Percentiles rank a stretch among this genome's conserved stretches.
These are phyloP conservation scores for Paecilomyces sp. DNA, from an alignment of 2,329 filamentous ascomycete species.

Conservation along the genomic window DNA sequence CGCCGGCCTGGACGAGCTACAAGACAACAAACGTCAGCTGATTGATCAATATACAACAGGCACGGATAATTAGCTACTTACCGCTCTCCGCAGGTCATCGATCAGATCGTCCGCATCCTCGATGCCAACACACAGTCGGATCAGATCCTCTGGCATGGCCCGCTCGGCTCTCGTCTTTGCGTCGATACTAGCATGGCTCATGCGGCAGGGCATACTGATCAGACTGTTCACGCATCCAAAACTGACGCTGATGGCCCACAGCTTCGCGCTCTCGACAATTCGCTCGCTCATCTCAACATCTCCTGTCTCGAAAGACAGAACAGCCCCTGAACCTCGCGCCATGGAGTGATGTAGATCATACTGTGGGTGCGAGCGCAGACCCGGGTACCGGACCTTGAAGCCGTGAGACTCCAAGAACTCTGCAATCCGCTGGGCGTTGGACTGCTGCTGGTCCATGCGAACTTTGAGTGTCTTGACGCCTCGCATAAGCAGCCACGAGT, in stretches of 20 bases:
- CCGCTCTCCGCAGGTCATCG: slow-evolving; percentile 83
- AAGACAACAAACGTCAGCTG: slow-evolving; percentile 11
- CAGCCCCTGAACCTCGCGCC: slow-evolving; percentile 87
- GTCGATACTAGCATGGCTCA: slow-evolving; percentile 98
- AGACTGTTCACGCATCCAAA: slow-evolving; percentile 98
- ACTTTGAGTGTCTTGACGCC: slow-evolving; percentile 95
- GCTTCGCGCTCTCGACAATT: slow-evolving; percentile 84
- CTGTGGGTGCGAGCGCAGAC: slow-evolving; percentile 88
- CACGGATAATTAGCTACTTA: slow-evolving; percentile 46
- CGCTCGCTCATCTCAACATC: slow-evolving; percentile 75
- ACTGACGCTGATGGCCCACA: slow-evolving; percentile 94
- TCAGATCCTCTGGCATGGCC: slow-evolving; percentile 94
- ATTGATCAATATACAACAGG: neutral
- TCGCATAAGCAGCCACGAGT: slow-evolving; percentile 90
- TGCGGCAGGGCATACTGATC: slow-evolving; percentile 98
- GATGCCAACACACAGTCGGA: slow-evolving; percentile 90
- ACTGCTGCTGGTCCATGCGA: slow-evolving; percentile 97
- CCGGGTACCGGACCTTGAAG: slow-evolving; percentile 92
- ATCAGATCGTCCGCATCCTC: slow-evolving; percentile 88
- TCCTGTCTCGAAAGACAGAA: slow-evolving; percentile 93
- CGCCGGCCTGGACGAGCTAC: slow-evolving; percentile 86
- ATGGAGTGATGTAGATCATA: slow-evolving; percentile 95
- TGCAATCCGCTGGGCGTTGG: slow-evolving; percentile 83
- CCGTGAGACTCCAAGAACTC: slow-evolving; percentile 85
- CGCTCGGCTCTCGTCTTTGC: slow-evolving; percentile 84